Conservation (phyloP, 140 eudicot genomes). For the Oenanthe javanica region DNA sequence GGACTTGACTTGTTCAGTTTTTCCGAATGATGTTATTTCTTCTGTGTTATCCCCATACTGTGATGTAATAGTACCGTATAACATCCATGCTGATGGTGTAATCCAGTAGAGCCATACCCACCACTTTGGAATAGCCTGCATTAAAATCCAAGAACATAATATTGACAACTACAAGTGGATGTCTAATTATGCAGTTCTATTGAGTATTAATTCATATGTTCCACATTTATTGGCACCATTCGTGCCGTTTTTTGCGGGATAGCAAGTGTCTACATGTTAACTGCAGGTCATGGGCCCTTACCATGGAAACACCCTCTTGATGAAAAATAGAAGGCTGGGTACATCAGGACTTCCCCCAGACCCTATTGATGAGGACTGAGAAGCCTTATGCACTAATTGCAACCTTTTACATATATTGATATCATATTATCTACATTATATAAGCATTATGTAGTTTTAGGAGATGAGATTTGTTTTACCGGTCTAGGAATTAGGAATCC, state of each 20-base stretch:
- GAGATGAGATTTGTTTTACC: constrained; percentile 20
- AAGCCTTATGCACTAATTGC: neutral
- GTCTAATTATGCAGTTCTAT: neutral
- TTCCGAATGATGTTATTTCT: constrained; percentile 29
- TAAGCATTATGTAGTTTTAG: neutral
- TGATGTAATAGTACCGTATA: constrained; percentile 39
- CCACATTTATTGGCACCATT: neutral
- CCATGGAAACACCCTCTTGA: neutral
- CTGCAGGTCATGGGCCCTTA: neutral
- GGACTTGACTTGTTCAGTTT: constrained; percentile 24
- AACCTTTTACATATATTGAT: neutral
- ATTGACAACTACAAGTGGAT: neutral
- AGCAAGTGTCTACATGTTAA: neutral
- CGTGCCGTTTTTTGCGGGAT: neutral
- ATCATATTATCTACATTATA: neutral
- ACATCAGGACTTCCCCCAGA: neutral
- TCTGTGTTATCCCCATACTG: constrained; percentile 52
- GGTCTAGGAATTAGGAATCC: constrained; percentile 53
- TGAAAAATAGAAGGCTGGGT: neutral
- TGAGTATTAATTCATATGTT: neutral
- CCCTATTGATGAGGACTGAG: neutral
- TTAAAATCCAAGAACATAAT: neutral
- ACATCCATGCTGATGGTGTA: constrained; percentile 50
- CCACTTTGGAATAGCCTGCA: constrained; percentile 52
- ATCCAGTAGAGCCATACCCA: constrained; percentile 59